A percentile compares a stretch with the other conserved stretches of the same genome.
Evolutionary conservation across 768 basidiomycete species (phyloP).

Genomic region (Lyophyllum decastes): DNA sequence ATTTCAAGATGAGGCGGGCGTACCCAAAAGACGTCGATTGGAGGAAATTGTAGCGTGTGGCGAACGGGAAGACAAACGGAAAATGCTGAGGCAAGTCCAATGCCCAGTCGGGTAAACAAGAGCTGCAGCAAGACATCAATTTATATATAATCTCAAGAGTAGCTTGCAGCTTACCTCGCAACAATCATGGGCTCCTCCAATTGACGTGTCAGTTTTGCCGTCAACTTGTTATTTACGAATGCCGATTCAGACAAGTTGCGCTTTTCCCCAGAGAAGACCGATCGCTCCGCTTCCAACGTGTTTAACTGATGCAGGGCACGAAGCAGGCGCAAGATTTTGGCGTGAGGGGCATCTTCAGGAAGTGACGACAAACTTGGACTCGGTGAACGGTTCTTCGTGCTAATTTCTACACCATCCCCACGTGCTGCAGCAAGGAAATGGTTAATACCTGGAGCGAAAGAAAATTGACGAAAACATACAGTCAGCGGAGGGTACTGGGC

Average conservation of each 20-base stretch:
- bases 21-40: slow-evolving; percentile 99
- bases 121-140: slow-evolving; percentile 45
- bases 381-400: slow-evolving; percentile 57
- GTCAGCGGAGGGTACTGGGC: slow-evolving; percentile 69
- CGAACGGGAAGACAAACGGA: slow-evolving; percentile 98
- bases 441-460: not conserved
- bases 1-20: slow-evolving; percentile 91
- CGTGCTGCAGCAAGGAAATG: slow-evolving; percentile 26
- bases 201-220: slow-evolving; percentile 96
- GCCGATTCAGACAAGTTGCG: slow-evolving; percentile 74
- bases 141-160: not conserved
- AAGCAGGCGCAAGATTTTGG: slow-evolving; percentile 89
- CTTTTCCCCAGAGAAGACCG: slow-evolving; percentile 47
- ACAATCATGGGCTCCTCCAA: slow-evolving; percentile 99
- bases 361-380: slow-evolving; percentile 76
- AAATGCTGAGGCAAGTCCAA: slow-evolving; percentile 94
- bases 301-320: slow-evolving; percentile 87
- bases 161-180: slow-evolving; percentile 65
- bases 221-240: slow-evolving; percentile 97
- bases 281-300: slow-evolving; percentile 67
- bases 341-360: slow-evolving; percentile 80
- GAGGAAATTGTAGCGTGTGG: slow-evolving; percentile 94
- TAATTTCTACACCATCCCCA: slow-evolving; percentile 42
- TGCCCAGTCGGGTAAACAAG: slow-evolving; percentile 97
- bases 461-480: slow-evolving; percentile 39